Evolutionary conservation across 331 rosid genomes (phyloP).

Genomic region (Quercus lobata): DNA sequence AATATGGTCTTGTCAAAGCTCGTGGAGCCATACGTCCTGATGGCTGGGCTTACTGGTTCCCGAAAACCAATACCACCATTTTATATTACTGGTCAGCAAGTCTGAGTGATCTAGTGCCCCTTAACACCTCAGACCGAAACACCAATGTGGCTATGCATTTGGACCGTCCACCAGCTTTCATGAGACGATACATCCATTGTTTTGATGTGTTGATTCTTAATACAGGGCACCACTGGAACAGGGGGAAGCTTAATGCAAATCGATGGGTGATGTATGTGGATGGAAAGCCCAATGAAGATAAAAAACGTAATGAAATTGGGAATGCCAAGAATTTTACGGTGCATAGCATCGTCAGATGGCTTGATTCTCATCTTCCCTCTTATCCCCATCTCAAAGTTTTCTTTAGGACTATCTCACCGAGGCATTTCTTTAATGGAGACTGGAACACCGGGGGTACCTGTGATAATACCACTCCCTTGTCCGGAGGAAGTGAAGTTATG

Average conservation of each 20-base stretch:
- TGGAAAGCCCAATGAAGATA: conserved; percentile 60
- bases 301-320: conserved; percentile 42
- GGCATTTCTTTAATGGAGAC: conserved; percentile 85
- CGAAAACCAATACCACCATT: conserved; percentile 75
- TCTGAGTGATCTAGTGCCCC: conserved; percentile 72
- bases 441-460: conserved; percentile 93
- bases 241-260: conserved; percentile 75
- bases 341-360: conserved; percentile 60
- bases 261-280: conserved; percentile 79
- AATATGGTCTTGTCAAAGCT: conserved; percentile 68
- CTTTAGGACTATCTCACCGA: conserved; percentile 86
- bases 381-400: conserved; percentile 71
- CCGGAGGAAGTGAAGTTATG: conserved; percentile 56
- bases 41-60: conserved; percentile 93
- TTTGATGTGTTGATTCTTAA: conserved; percentile 85
- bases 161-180: conserved; percentile 83
- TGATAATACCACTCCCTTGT: conserved; percentile 67
- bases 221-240: conserved; percentile 97
- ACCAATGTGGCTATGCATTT: conserved; percentile 80
- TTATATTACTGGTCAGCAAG: conserved; percentile 95
- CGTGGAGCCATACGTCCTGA: conserved; percentile 91
- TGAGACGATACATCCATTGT: conserved; percentile 54
- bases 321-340: conserved; percentile 77
- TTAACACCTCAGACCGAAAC: conserved; percentile 40
- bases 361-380: conserved; percentile 61